phyloP scores from a whole-genome alignment of 1,284 basidiomycete genomes.

The Trametes hirsuta region DNA sequence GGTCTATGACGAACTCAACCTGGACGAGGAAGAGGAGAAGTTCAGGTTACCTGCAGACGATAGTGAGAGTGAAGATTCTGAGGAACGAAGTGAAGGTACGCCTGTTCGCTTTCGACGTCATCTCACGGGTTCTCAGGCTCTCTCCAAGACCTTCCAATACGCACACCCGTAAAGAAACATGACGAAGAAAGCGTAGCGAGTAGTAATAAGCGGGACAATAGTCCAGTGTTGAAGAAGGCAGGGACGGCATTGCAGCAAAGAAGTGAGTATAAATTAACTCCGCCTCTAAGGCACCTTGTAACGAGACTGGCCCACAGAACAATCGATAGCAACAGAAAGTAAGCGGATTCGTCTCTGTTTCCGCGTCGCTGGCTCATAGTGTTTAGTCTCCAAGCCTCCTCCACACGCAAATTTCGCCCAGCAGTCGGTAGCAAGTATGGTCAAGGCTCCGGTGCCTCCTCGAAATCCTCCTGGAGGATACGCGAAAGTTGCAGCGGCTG shows the following conservation, averaged over 20 bases:
- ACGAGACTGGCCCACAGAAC: constrained; percentile 36
- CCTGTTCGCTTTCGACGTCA: background rate
- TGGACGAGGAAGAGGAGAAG: constrained; percentile 96
- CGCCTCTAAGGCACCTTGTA: background rate
- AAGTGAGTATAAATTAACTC: constrained; percentile 49
- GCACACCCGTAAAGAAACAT: constrained; percentile 71
- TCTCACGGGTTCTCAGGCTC: constrained; percentile 1
- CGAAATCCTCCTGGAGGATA: constrained; percentile 68
- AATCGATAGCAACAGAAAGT: constrained; percentile 53
- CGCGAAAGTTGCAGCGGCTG: constrained; percentile 89
- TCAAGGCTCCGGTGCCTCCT: constrained; percentile 68
- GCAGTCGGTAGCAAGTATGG: constrained; percentile 80
- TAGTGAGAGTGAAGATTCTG: constrained; percentile 70
- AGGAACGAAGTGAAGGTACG: constrained; percentile 70
- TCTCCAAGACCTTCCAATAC: constrained; percentile 53
- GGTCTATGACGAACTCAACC: constrained; percentile 97
- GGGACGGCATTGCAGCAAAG: constrained; percentile 60
- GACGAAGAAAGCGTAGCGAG: constrained; percentile 75
- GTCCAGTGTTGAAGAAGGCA: constrained; percentile 80
- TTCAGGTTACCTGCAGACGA: constrained; percentile 80
- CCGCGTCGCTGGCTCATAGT: constrained; percentile 14
- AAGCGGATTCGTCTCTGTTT: constrained; percentile 25
- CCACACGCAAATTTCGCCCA: constrained; percentile 81
- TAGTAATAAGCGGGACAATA: constrained; percentile 75
- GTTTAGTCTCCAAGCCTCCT: constrained; percentile 65